Base-by-base conservation (phyloP, 2,329 filamentous ascomycete species). In the Zymoseptoria brevis region DNA sequence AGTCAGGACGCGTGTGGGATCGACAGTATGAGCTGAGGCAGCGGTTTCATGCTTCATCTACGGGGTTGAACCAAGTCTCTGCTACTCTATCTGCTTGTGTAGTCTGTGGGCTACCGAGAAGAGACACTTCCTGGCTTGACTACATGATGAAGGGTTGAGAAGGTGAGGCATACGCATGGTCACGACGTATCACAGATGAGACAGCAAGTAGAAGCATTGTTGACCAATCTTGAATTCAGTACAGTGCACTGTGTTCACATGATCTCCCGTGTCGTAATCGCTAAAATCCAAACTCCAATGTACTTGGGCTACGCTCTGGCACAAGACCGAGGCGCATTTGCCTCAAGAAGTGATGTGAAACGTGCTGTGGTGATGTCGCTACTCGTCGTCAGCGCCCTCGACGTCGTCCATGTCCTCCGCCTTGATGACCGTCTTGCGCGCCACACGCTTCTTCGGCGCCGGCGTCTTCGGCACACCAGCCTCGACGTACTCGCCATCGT, bases 401-500 rank as follows among this genome's bases (percentile, higher is more conserved):
- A 16, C 35, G 9, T 41, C 35, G 4, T 45, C 13, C 13, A 16
- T n/a, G 11, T 45, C 16, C 35, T 45, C 35, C 11, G 13, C 35
- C 35, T 45, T 45, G 35, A 45, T 45, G 13, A n/a, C 35, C 2
- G 13, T 45, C 35, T 45, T 16, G 35, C 13, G 11, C 13, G 35
- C 13, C 2, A 4, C 4, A 45, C 13, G 35, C 35, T 45, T 45
- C 35, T 45, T 45, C 35, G 35, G 35, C 2, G 35, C 35, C 1
- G 35, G 35, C 13, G 35, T 45, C 35, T 45, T 45, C 2, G 35
- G 16, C 13, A 13, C 35, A 1, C 35, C 35, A n/a, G 35, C 35
- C 13, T 16, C 35, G 11, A 3, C 35, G 11, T 45, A n/a, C 35
- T 45, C 35, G 35, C 35, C 35, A 45, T 45, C 35, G 35, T 75